Base-by-base conservation (phyloP, 1,284 basidiomycete genomes). In the Salmacisia buchloeana region DNA sequence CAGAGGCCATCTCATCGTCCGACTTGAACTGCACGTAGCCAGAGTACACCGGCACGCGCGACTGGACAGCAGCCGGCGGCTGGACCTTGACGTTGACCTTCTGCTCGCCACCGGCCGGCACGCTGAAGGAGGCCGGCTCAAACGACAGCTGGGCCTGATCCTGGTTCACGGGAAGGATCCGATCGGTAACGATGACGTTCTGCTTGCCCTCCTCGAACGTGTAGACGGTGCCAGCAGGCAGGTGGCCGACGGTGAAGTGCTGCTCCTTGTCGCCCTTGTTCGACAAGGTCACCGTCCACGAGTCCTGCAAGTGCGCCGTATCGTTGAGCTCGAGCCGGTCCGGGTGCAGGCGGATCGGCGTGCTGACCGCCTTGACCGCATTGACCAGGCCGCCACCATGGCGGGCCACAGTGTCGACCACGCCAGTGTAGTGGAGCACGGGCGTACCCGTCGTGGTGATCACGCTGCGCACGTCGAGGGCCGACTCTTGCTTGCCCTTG, bases 331-430 rank as follows among this genome's bases (percentile, higher is more conserved):
- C 78, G 29, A 89, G 79, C 74, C 87, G 84, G 3, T 84, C 82
- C 3, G 86, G 87, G 2, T 83, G 83, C 33, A 89, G 80, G 25
- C 84, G 70, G 3, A 86, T 65, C 38, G 69, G 63, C 60, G 85
- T 81, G 66, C 84, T 82, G 54, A 89, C 80, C 0, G 88, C 88
- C 63, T 85, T 82, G 78, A 83, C 86, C 13, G 86, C 84, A 69
- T 89, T 83, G 62, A 89, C 82, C 59, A 88, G 76, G 21, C 88
- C 89, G 21, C 86, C 83, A 38, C 89, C 89, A 67, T 87, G 85
- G 60, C 85, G 84, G 1, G 86, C 84, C 6, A 85, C 82, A 9
- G 86, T 87, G 68, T 87, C 85, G 41, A 86, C 71, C 2, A 85
- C 83, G 18, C 83, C n/a, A n/a, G 12, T 82, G 39, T 82, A 82